Conservation (phyloP, 2,329 filamentous ascomycete species). For the Scedosporium apiospermum region DNA sequence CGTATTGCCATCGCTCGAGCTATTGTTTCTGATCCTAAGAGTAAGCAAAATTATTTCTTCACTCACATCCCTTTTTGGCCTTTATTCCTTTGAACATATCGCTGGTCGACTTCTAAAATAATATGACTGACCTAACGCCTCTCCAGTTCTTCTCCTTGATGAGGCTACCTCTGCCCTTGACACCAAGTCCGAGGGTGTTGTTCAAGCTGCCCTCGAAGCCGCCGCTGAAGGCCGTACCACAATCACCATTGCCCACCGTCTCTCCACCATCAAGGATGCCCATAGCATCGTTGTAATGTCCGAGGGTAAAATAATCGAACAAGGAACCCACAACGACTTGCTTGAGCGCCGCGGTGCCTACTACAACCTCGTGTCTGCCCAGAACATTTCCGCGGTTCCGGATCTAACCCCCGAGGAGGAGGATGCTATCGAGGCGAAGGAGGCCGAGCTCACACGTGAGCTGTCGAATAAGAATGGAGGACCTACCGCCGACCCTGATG, state of each 20-base stretch:
- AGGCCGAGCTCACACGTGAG: slow-evolving; percentile 41
- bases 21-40: slow-evolving; percentile 82
- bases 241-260: slow-evolving; percentile 88
- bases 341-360: slow-evolving; percentile 66
- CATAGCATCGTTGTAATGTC: slow-evolving; percentile 96
- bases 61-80: too few species aligned
- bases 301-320: slow-evolving; percentile 77
- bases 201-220: slow-evolving; percentile 83
- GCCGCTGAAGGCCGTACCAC: slow-evolving; percentile 83
- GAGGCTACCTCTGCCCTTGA: slow-evolving; percentile 92
- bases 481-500: slow-evolving; percentile 51
- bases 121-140: slow-evolving; percentile 8
- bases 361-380: slow-evolving; percentile 76
- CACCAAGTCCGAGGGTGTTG: slow-evolving; percentile 87
- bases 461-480: slow-evolving; percentile 30
- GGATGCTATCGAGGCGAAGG: slow-evolving; percentile 36
- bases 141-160: slow-evolving; percentile 69
- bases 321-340: slow-evolving; percentile 78
- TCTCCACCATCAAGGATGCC: slow-evolving; percentile 88
- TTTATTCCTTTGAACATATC: too few species aligned
- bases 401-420: slow-evolving; percentile 42
- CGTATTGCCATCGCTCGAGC: slow-evolving; percentile 90
- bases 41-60: slow-evolving; percentile 19
- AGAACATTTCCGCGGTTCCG: slow-evolving; percentile 62
- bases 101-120: not conserved